Base-by-base conservation (phyloP, 2,329 filamentous ascomycete species). In the Zymoseptoria ardabiliae region DNA sequence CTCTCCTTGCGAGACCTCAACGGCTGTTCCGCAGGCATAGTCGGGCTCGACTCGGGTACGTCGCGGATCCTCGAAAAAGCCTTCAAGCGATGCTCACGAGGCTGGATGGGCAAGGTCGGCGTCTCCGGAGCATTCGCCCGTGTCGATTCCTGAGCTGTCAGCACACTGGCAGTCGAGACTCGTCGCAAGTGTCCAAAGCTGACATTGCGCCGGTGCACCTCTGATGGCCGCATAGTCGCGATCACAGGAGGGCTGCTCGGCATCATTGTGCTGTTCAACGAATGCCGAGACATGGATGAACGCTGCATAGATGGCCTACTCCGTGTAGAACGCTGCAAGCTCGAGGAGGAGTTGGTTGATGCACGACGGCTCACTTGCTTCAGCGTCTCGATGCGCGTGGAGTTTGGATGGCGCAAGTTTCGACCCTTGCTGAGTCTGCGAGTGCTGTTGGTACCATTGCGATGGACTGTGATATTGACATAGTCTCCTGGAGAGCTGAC, bases 401-500 rank as follows among this genome's bases (percentile, higher is more conserved):
- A 75, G 58, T 74, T 75, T 11, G 73, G 73, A 53, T 76, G 77
- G 41, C 71, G 76, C 61, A 75, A 70, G 61, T 69, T 74, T 22
- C 73, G 65, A 6, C 71, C 69, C 17, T 58, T 55, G 52, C 68
- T 71, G 25, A 73, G 70, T 53, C 73, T 74, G 13, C 68, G 63
- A 28, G 71, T 75, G 20, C 71, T 74, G 68, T 72, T 61, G 71
- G 64, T 58, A 70, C 75, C 54, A 28, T 64, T 69, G 8, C 85
- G 83, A 68, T 91, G 87, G 53, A 94, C 79, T 0, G 84, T 85
- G 55, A 91, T 83, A 66, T 85, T 88, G 28, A 86, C 81, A 66
- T 85, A 85, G 61, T 85, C 82, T 7, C 78, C 79, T 55, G 84
- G 80, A 0, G 78, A 75, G 22, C 64, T 65, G 54, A 73, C 60